Conservation (phyloP, 192 early-diverging fungal genomes). For the Radiomyces spectabilis region DNA sequence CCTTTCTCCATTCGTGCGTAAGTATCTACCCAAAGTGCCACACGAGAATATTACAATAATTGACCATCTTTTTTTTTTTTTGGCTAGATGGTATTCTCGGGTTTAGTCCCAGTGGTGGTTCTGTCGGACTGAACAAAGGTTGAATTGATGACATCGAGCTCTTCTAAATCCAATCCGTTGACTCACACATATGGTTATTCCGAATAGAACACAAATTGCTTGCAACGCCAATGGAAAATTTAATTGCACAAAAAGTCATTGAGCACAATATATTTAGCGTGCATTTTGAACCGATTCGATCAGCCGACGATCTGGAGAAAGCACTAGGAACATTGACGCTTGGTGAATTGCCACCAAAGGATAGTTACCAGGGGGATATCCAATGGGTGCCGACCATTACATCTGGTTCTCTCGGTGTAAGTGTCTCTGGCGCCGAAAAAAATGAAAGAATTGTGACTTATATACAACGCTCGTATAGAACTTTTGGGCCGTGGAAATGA, state of each 20-base stretch:
- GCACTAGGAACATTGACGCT: slow-evolving; percentile 22
- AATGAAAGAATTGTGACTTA: not conserved
- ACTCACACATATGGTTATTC: too few relatives aligned
- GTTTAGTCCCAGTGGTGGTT: too few relatives aligned
- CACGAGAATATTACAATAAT: too few relatives aligned
- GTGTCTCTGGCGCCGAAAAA: not conserved
- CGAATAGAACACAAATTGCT: too few relatives aligned
- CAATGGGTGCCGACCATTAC: slow-evolving; percentile 3
- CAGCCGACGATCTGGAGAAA: not conserved
- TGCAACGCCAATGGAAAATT: not conserved
- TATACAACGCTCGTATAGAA: not conserved
- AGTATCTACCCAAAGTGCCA: too few relatives aligned
- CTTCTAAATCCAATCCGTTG: too few relatives aligned
- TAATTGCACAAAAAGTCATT: slow-evolving; percentile 2
- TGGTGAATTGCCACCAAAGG: slow-evolving; percentile 11
- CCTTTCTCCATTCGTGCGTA: too few relatives aligned
- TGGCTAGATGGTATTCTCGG: too few relatives aligned
- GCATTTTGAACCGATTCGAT: slow-evolving; percentile 11
- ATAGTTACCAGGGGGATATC: slow-evolving; percentile 11
- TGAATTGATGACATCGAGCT: too few relatives aligned
- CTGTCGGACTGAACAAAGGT: too few relatives aligned
- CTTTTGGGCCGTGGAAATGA: not conserved
- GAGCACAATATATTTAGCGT: slow-evolving; percentile 11
- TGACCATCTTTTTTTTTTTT: too few relatives aligned
- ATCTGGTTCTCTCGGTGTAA: not conserved